phyloP scores from a whole-genome alignment of 2,329 filamentous ascomycete genomes.

The Triangularia verruculosa region DNA sequence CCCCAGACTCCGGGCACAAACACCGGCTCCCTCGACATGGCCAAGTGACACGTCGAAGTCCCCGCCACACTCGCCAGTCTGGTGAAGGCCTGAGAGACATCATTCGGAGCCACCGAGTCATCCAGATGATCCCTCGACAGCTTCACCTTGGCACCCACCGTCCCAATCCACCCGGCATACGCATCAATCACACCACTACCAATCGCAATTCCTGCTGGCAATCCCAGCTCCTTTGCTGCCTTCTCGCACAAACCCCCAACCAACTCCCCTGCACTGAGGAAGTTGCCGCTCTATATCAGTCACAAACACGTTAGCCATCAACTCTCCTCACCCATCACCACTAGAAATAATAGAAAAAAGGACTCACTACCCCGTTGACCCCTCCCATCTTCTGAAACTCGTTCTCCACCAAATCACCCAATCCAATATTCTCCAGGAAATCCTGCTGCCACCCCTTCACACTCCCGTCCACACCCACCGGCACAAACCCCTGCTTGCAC shows the following conservation, averaged over 20 bases:
- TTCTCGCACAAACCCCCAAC: constrained; percentile 82
- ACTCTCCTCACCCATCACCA: not conserved
- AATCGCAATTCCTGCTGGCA: constrained; percentile 83
- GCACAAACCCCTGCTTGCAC: constrained; percentile 95
- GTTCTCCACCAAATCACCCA: constrained; percentile 79
- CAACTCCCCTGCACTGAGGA: constrained; percentile 86
- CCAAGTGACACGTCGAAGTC: constrained; percentile 94
- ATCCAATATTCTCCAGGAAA: constrained; percentile 81
- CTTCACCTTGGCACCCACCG: constrained; percentile 93
- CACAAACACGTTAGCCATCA: not conserved
- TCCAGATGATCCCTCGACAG: constrained; percentile 66
- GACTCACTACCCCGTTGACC: constrained; percentile 87
- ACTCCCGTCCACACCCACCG: constrained; percentile 94
- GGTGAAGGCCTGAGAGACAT: constrained; percentile 88
- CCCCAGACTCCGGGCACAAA: constrained; percentile 98
- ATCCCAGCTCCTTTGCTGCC: constrained; percentile 77
- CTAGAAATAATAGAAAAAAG: constrained; percentile 37
- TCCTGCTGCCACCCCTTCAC: constrained; percentile 98
- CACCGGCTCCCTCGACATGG: constrained; percentile 88
- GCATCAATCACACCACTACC: constrained; percentile 97
- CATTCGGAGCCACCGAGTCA: constrained; percentile 68
- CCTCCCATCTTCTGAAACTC: constrained; percentile 93
- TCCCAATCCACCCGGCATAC: constrained; percentile 98
- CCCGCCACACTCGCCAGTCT: constrained; percentile 91
- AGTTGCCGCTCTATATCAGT: constrained; percentile 73